Evolutionary conservation across 495 filamentous ascomycete species (phyloP), one percentile per base, ranked within the genome.

Genomic region (Pseudotulostoma volvatum): DNA sequence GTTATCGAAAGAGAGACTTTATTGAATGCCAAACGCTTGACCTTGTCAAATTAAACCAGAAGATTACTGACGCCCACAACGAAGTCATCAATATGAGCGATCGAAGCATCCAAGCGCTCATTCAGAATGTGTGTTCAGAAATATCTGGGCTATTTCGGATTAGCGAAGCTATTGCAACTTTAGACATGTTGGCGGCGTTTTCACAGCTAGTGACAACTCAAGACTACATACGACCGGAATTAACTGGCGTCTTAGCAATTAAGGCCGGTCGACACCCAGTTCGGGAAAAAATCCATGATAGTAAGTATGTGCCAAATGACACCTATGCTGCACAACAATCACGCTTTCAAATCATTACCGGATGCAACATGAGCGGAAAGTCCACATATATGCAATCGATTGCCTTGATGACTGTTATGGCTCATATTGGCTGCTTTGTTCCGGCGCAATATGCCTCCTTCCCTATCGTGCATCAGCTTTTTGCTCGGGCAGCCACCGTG

Each of bases 351-450:
- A 82, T 96, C 43, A 79, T 97, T 50, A 94, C 90, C 4, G 90
- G 90, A 31, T 90, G 84, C 56, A 97, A 97, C 55, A 96, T 95
- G 92, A 92, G 84, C 48, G 90, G 90, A n/a, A 95, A 94, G 52
- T 84, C 84, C 43, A 96, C 88, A 0, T 96, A 92, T 59, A 93
- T 96, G 50, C 77, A 84, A 42, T 79, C 76, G 4, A 64, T 94
- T 31, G 84, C 88, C 13, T 62, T 97, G 7, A 76, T 88, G 54
- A 71, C 77, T 18, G 71, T 97, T 35, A 90, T 97, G 84, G 84
- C 84, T 3, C 90, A 97, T 48, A 76, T 92, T 41, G 90, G 90
- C 18, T 84, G 75, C 46, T 97, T 90, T 55, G 78, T 95, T 2
- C 90, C 90, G 3, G 90, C 87, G 5, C 54, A 72, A 18, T 86